These are phyloP conservation scores for Phialocephala subalpina DNA, from an alignment of 2,329 filamentous ascomycete genomes.

Conservation along the genomic window DNA sequence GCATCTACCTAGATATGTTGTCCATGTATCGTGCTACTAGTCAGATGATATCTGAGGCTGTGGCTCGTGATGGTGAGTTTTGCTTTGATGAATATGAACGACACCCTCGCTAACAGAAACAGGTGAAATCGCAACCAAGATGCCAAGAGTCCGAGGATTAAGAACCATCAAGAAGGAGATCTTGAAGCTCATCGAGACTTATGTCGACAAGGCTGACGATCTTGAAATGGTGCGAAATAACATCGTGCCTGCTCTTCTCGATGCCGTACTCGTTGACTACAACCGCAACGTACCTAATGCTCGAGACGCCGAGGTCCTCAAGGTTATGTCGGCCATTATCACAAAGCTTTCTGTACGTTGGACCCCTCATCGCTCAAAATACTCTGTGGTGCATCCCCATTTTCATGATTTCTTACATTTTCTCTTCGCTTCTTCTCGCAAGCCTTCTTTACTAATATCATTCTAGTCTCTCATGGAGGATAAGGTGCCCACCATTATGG, in stretches of 20 bases:
- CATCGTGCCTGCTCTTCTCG: constrained; percentile 94
- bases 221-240: constrained; percentile 90
- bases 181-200: constrained; percentile 96
- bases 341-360: constrained; percentile 91
- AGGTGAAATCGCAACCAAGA: constrained; percentile 95
- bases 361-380: constrained; percentile 55
- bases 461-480: constrained; percentile 91
- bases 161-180: constrained; percentile 99
- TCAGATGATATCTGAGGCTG: constrained; percentile 91
- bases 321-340: constrained; percentile 97
- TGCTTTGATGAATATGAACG: no score
- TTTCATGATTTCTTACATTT: constrained; percentile 10
- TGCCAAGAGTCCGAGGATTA: constrained; percentile 92
- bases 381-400: constrained; percentile 50
- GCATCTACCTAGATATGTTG: constrained; percentile 98
- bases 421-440: not conserved
- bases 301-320: constrained; percentile 94
- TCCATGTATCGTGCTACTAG: constrained; percentile 99
- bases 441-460: not conserved
- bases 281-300: constrained; percentile 96
- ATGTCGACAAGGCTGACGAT: constrained; percentile 98
- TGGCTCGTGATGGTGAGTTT: constrained; percentile 78
- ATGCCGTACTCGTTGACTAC: constrained; percentile 94
- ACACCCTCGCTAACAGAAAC: constrained; percentile 10
- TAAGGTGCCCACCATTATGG: constrained; percentile 96